A percentile compares a stretch with the other conserved stretches of the same genome.
These are phyloP conservation scores for Sugiyamaella grinbergsii DNA, from an alignment of 1,139 yeast species.

Conservation along the genomic window DNA sequence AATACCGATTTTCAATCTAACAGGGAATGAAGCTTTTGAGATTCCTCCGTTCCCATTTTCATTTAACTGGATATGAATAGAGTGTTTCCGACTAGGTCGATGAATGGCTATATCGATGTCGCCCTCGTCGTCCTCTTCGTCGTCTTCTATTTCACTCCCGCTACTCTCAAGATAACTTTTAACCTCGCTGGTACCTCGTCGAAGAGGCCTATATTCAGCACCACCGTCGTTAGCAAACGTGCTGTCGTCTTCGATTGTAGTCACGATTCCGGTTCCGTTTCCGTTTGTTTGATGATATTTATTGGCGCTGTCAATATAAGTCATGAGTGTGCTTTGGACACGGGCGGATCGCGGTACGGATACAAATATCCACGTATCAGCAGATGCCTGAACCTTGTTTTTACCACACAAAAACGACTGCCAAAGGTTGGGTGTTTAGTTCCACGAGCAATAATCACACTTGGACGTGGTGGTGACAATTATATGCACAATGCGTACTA, in stretches of 20 bases:
- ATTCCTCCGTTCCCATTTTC: background rate
- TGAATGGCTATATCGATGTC: background rate
- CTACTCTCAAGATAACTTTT: slow-evolving; percentile 17
- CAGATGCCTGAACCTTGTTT: background rate
- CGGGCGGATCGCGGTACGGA: no score
- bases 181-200: slow-evolving; percentile 21
- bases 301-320: background rate
- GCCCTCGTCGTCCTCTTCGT: no score
- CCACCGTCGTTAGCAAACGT: slow-evolving; percentile 1
- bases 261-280: background rate
- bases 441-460: no score
- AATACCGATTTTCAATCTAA: slow-evolving; percentile 30
- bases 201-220: slow-evolving; percentile 4
- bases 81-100: background rate
- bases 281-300: slow-evolving; percentile 8
- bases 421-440: no score
- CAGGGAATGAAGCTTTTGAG: slow-evolving; percentile 25
- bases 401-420: background rate
- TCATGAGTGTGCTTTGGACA: slow-evolving; percentile 2
- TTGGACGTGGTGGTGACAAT: background rate
- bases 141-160: slow-evolving; percentile 17
- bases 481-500: background rate
- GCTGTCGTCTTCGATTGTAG: background rate
- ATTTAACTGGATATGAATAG: background rate
- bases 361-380: background rate